Base-by-base conservation (phyloP, 1,139 yeast genomes). In the Blastobotrys illinoisensis region DNA sequence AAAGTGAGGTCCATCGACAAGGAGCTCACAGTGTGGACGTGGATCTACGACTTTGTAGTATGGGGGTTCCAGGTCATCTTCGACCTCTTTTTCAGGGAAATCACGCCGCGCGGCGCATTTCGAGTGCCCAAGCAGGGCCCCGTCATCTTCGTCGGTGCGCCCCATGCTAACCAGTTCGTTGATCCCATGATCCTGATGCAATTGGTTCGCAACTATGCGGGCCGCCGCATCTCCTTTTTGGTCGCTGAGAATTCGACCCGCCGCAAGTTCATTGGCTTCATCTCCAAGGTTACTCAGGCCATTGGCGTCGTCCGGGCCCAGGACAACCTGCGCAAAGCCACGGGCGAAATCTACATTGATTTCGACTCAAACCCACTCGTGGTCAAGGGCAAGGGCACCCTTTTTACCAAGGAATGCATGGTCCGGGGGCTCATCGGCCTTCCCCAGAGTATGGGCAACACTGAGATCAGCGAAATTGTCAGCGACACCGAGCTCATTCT, bases 151-250 rank as follows among this genome's bases (percentile, higher is more conserved):
- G 98, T 93, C 47, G 98, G 95, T 1, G 99, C 97, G 7, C 98
- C 98, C 7, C 99, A 91, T 73, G 96, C 97, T 40, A 93, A 91
- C 71, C 99, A 91, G 70, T 93, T 93, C 64, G 95, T 91, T 44
- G 99, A 93, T 67, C 97, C 97, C 0, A 78, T 89, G 55, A 79
- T 90, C 53, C 76, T 93, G 54, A 83, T 88, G 88, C 85, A 86
- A 52, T 95, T 87, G 67, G 90, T 89, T 36, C 82, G 83, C 61
- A 77, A 78, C 54, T 88, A 85, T 60, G 82, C 87, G 4, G 79
- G 82, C 26, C 77, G 96, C 59, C 75, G 97, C 53, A 80, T 91
- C 28, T 86, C 96, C 23, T 91, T 91, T 65, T 75, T 91, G 61
- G 86, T 90, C 55, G 99, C 99, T 5, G 95, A 86, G 51, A 84